Conservation (phyloP, 768 basidiomycete genomes). For the Royoungia palumana region DNA sequence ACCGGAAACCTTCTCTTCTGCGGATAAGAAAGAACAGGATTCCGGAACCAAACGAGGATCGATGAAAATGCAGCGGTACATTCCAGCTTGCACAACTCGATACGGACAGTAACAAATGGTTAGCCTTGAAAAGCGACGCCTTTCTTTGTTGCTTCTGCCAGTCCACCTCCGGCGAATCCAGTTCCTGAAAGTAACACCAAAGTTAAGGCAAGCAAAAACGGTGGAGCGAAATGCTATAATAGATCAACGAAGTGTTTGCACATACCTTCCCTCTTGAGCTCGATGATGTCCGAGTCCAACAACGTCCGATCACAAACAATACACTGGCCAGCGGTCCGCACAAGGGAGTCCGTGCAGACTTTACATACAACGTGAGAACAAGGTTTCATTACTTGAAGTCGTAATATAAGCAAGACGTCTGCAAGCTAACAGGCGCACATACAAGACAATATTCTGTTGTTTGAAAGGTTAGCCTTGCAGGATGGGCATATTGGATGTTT, state of each 20-base stretch:
- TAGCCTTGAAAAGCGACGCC: slow-evolving; percentile 88
- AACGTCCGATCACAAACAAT: slow-evolving; percentile 76
- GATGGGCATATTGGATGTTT: slow-evolving; percentile 76
- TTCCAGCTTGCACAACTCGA: neutral
- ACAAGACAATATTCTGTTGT: slow-evolving; percentile 71
- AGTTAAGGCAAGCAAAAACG: neutral
- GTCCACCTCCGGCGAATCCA: slow-evolving; percentile 91
- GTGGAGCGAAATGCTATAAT: neutral
- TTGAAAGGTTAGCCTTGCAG: slow-evolving; percentile 83
- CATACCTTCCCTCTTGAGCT: slow-evolving; percentile 85
- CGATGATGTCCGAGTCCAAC: slow-evolving; percentile 70
- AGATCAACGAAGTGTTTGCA: neutral
- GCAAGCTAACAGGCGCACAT: slow-evolving; percentile 26
- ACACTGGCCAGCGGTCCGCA: slow-evolving; percentile 75
- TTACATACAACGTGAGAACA: slow-evolving; percentile 93
- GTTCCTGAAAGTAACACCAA: slow-evolving; percentile 53
- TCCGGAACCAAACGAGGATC: neutral
- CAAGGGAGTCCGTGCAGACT: slow-evolving; percentile 85
- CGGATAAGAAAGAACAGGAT: neutral
- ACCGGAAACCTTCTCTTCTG: neutral
- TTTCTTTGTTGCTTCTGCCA: slow-evolving; percentile 79
- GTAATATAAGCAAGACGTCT: neutral
- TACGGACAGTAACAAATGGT: slow-evolving; percentile 5
- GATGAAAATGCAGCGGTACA: slow-evolving; percentile 1
- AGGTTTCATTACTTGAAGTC: slow-evolving; percentile 63